Evolutionary conservation across 179 eudicot genomes (phyloP), one percentile per base, ranked within the genome.

Genomic region (Beta macrorhiza): DNA sequence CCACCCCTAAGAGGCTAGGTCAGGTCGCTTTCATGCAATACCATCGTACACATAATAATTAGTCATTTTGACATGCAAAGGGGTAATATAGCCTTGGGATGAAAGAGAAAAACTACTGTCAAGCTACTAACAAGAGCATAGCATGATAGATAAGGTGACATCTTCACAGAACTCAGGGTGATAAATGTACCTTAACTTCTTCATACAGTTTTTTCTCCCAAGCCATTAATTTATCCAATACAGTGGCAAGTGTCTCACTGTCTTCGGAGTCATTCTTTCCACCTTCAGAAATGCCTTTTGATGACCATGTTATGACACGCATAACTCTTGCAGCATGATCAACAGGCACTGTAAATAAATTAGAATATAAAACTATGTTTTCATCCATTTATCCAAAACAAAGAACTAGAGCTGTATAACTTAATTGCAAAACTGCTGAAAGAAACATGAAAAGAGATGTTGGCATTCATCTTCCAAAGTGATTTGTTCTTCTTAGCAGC

Each of bases 181-280:
- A 45, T 47, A 37, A 75, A 56, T 37, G 74, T 83, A 93, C 99
- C 99, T 96, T 96, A 74, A 96, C 96, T 92, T 96, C 99, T 87
- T 96, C 99, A 42, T 92, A 96, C 1, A 96, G 89, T 88, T 96
- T 96, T 82, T 96, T 96, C 92, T 96, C 99, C 99, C 99, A 96
- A 0, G 99, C 99, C 79, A 96, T 86, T 80, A 96, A 83, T 83
- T 96, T 96, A 85, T 96, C 99, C 82, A 96, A 83, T 52, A 96
- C 93, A 67, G 95, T 92, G 74, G 99, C 99, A 86, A 94, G 99
- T 5, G 99, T 92, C 88, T 96, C 99, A 11, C 87, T 88, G 67
- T 96, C 93, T 76, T 91, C 99, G 81, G 61, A 81, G 65, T 90
- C 93, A 85, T 89, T 90, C 37, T 89, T 93, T 70, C 85, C 85